These are phyloP conservation scores for Penicillium digitatum DNA, from an alignment of 2,329 filamentous ascomycete genomes.

Conservation along the genomic window DNA sequence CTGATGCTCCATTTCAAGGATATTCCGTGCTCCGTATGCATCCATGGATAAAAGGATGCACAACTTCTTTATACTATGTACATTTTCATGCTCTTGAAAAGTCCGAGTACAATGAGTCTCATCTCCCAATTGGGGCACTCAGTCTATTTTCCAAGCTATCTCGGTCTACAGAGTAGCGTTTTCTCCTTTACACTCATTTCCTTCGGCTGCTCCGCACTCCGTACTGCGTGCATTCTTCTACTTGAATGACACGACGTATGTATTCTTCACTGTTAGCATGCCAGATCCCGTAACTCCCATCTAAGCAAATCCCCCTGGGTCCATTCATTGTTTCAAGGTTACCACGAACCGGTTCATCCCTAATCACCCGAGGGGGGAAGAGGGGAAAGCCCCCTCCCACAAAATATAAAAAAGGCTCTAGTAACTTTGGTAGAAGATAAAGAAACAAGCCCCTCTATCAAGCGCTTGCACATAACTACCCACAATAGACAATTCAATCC, in stretches of 20 bases:
- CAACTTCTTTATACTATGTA: too few relatives aligned
- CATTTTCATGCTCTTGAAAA: too few relatives aligned
- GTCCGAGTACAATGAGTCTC: too few relatives aligned
- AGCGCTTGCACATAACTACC: conserved; percentile 15
- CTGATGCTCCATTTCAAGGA: not conserved
- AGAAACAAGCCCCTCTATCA: conserved; percentile 19
- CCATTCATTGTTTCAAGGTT: not conserved
- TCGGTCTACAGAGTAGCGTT: not conserved
- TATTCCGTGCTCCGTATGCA: not conserved
- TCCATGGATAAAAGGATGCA: too few relatives aligned
- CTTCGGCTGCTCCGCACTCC: not conserved
- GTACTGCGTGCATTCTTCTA: not conserved
- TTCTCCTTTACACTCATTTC: not conserved
- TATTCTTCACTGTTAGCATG: not conserved
- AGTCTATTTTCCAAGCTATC: not conserved
- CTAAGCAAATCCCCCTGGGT: not conserved
- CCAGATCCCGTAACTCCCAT: not conserved
- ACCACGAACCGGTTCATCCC: not conserved
- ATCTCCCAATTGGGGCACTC: too few relatives aligned
- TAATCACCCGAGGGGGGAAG: not conserved
- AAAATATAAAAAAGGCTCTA: not conserved
- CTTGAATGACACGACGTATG: not conserved
- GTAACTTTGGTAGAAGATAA: conserved; percentile 18
- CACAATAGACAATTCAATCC: conserved; percentile 1
- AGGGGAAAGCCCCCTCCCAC: not conserved